Evolutionary conservation across 2,329 filamentous ascomycete species (phyloP), one percentile per base, ranked within the genome.

Genomic region (Sarocladiaceae sp.): DNA sequence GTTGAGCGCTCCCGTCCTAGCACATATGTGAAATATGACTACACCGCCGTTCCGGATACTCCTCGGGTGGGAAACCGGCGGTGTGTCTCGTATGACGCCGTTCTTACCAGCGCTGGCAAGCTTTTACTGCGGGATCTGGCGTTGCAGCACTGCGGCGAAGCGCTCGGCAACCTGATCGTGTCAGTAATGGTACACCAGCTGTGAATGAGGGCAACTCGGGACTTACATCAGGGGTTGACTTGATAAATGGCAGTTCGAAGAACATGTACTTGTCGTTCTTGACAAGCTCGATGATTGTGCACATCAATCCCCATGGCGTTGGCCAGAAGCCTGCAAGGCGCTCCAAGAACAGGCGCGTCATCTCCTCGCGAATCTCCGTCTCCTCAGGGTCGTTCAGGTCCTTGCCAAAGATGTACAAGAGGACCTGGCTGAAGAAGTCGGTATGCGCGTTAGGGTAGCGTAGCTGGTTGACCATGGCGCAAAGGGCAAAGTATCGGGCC

Each of bases 271-370:
- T 87, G 44, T 86, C 83, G 61, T 95, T 96, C 72, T 95, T 94
- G 53, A 95, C 74, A 46, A 98, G 76, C 68, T 97, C 93, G 50
- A 93, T 70, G 49, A 95, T 76, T 27, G 89, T 91, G 50, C 90
- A 83, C 60, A 96, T 83, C 33, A 98, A 70, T 11, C 94, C 94
- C 91, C 91, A 97, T 15, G 94, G 91, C 61, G 97, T 91, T 43
- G 91, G 91, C 68, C 90, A 88, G 62, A 88, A 88, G 18, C 88
- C 85, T 48, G 94, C 79, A 37, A 96, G 72, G 40, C 93, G 81
- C 72, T 98, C 93, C 29, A 96, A 73, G 35, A 98, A 70, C 19
- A 96, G 82, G 37, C 91, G 81, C 43, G 88, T 88, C 47, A 98
- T 91, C 61, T 94, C 88, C 67, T 97, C 85, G 27, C 91, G 86